Evolutionary conservation across 148 eudicot genomes (phyloP).

Genomic region (Polygonum aviculare): DNA sequence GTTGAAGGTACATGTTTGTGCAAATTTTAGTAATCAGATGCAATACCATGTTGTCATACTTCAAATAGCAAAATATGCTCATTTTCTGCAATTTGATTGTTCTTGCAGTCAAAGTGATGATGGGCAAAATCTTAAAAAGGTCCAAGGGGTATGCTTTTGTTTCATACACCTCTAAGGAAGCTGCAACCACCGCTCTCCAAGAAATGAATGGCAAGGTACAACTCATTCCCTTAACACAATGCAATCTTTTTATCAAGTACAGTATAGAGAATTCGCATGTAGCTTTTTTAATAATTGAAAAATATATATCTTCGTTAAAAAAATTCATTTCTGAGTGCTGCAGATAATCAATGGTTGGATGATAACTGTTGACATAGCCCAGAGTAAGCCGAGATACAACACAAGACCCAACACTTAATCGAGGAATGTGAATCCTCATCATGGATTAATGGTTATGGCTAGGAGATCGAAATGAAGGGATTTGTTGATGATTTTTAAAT

Average conservation of each 20-base stretch:
- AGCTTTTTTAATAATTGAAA: neutral
- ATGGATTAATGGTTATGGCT: neutral
- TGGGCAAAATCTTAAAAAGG: conserved; percentile 94
- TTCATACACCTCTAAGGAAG: conserved; percentile 65
- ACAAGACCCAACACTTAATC: conserved; percentile 18
- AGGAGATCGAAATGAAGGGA: neutral
- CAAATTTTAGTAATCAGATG: neutral
- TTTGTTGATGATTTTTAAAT: neutral
- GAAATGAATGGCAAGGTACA: conserved; percentile 95
- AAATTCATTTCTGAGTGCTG: conserved; percentile 11
- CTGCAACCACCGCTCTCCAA: conserved; percentile 66
- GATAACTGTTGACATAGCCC: conserved; percentile 81
- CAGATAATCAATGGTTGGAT: conserved; percentile 95
- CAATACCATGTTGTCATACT: neutral
- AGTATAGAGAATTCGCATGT: neutral
- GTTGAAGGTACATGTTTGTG: conserved; percentile 43
- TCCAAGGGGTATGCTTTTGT: conserved; percentile 88
- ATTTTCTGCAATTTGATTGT: neutral
- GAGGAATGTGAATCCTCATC: neutral
- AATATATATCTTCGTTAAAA: neutral
- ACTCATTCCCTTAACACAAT: neutral
- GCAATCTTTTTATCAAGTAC: neutral
- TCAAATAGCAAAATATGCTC: neutral
- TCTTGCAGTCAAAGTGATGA: conserved; percentile 66
- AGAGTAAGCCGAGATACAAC: conserved; percentile 37